Base-by-base conservation (phyloP, 495 filamentous ascomycete species). In the Penicillium cinerascens region DNA sequence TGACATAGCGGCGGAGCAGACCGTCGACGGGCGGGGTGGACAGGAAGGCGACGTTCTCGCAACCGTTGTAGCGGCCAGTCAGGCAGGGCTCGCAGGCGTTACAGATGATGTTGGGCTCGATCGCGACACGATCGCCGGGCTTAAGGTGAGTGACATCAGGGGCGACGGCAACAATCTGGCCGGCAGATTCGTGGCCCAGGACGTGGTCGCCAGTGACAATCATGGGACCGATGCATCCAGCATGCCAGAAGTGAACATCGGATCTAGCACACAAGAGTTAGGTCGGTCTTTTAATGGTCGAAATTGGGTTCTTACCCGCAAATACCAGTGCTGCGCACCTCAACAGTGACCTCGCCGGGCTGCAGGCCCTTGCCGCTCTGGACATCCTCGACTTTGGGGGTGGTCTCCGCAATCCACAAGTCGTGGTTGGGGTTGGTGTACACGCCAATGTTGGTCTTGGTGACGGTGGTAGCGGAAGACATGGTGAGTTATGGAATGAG, bases 231-330 rank as follows among this genome's bases (percentile, higher is more conserved):
- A 97, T 96, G 71, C 86, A 88, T 55, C 91, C 91, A 29, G 85
- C 87, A 66, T 92, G 90, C 91, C 91, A 95, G 79, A 97, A 97
- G 73, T 96, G 91, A 25, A 97, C 84, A 70, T 96, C 91, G 47
- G 90, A 95, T 42, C 89, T 95, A 62, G 20, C 33, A 27, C n/a
- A 6, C 18, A 18, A 9, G 16, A 6, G n/a, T 39, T 7, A 39
- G 16, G 1, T 39, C n/a, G 37, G 16, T 16, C 37, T 17, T 20
- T 20, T 11, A 11, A 42, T 58, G 43, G 43, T 20, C 29, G 11
- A 8, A 33, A 13, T 13, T 46, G 25, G 11, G 36, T 38, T 17
- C 80, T 67, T 75, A 90, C 87, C 91, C 91, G 75, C 91, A 97
- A 67, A 97, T 96, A 44, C 91, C 91, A 13, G 91, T 95, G 69